phyloP scores from a whole-genome alignment of 768 basidiomycete species.

The Macrolepiota fuliginosa region DNA sequence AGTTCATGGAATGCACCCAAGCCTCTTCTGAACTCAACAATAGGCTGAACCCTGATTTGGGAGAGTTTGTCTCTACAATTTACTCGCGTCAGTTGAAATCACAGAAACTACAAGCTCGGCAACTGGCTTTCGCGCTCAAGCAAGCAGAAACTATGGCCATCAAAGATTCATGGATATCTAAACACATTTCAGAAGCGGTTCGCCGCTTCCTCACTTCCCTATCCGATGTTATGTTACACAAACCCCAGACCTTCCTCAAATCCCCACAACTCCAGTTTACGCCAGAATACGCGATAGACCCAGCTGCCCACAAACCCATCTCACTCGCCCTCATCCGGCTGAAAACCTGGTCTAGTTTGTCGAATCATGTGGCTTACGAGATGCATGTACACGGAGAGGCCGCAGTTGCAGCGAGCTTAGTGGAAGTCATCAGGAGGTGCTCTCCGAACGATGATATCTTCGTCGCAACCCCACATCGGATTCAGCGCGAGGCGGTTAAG shows the following conservation, averaged over 20 bases:
- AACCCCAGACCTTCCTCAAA: constrained; percentile 32
- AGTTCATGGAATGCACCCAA: neutral
- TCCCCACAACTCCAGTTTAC: constrained; percentile 17
- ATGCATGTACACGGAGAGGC: constrained; percentile 47
- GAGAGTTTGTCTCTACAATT: constrained; percentile 52
- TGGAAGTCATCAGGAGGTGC: constrained; percentile 34
- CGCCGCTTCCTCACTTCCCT: constrained; percentile 39
- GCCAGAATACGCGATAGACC: constrained; percentile 15
- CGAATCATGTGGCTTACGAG: constrained; percentile 41
- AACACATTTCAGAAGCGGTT: constrained; percentile 23
- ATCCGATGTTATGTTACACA: constrained; percentile 42
- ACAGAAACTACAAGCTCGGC: constrained; percentile 42
- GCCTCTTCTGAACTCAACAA: neutral
- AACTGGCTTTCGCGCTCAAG: constrained; percentile 34
- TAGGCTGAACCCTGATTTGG: constrained; percentile 50
- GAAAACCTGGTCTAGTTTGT: constrained; percentile 27
- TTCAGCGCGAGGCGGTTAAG: constrained; percentile 50
- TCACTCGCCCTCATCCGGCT: constrained; percentile 44
- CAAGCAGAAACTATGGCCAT: constrained; percentile 22
- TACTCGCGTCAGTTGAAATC: constrained; percentile 47
- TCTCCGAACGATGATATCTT: constrained; percentile 44
- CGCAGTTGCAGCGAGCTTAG: constrained; percentile 41
- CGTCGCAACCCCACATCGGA: constrained; percentile 50
- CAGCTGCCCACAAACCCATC: constrained; percentile 31
- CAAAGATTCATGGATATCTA: constrained; percentile 20